These are phyloP conservation scores for Emergomyces africanus DNA, from an alignment of 2,329 filamentous ascomycete genomes.

Conservation along the genomic window DNA sequence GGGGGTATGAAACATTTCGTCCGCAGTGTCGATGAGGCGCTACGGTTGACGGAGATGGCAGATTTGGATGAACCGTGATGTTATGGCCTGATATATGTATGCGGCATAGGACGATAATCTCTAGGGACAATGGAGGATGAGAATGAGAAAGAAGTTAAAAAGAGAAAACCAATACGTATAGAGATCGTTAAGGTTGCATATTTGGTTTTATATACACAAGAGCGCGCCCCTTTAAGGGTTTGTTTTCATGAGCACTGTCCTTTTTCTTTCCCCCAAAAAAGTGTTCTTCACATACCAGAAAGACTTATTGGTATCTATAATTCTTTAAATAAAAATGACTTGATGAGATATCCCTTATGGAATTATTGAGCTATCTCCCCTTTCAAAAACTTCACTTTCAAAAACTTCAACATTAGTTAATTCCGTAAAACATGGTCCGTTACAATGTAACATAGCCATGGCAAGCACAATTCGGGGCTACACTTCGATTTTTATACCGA, in stretches of 20 bases:
- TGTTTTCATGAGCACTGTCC: neutral
- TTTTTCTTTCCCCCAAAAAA: neutral
- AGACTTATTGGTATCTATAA: neutral
- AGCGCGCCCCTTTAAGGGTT: neutral
- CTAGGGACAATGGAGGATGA: neutral
- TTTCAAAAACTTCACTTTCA: neutral
- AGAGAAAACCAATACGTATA: neutral
- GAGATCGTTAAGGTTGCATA: neutral
- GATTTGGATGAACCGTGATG: conserved; percentile 23
- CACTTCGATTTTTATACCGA: neutral
- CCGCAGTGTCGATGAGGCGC: conserved; percentile 67
- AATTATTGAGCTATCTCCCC: neutral
- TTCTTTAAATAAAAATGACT: neutral
- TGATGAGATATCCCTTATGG: neutral
- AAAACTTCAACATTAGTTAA: neutral
- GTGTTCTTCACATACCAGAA: neutral
- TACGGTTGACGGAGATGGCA: conserved; percentile 67
- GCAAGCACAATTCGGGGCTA: too few species aligned
- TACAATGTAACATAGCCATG: neutral
- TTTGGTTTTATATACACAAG: neutral
- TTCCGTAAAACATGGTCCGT: neutral
- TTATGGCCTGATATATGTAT: too few species aligned
- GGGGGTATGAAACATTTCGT: conserved; percentile 73
- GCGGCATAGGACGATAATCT: neutral
- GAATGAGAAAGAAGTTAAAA: neutral